Base-by-base conservation (phyloP, 2,329 filamentous ascomycete genomes). In the Stemphylium vesicarium region DNA sequence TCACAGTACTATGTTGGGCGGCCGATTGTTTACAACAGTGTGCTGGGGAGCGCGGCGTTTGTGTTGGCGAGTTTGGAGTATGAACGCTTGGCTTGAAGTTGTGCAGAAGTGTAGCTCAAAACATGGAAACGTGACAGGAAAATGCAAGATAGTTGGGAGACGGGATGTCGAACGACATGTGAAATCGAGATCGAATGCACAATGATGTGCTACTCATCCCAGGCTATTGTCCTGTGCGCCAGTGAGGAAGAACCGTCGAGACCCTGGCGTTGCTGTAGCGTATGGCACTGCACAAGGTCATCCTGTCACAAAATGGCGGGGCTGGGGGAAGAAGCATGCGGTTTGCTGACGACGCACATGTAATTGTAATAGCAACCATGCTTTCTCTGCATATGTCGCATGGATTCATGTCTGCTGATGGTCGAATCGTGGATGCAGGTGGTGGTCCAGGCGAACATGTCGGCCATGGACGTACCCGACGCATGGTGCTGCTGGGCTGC, bases 1-100 rank as follows among this genome's bases (percentile, higher is more conserved):
- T 11, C 26, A 29, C 10, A 61, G 77, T 81, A 81, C 53, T 80
- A 81, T 60, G 73, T 76, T 18, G 73, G 72, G 1, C 69, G 77
- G 5, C 77, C 78, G 10, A 57, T 76, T 10, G 15, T 59, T 1
- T 67, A 65, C 36, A 56, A 67, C 41, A 68, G 63, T 32, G 52
- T 59, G 1, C 22, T 67, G 20, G 65, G 64, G 0, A 57, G 56
- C 24, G 60, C 50, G 4, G 64, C 68, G n/a, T 71, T 70, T 60
- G 58, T 69, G 29, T 48, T 63, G 16, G 68, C 68, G 10, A 65
- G 60, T 13, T 18, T 65, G 35, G 68, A 71, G 50, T 54, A 58
- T 7, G 67, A 70, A 53, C 51, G 43, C 11, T 22, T 39, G 39
- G 11, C 8, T 29, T 18, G 18, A 40, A 24, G 22, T 24, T 8